phyloP scores from a whole-genome alignment of 2,329 filamentous ascomycete species.

The Botrytis medusae region DNA sequence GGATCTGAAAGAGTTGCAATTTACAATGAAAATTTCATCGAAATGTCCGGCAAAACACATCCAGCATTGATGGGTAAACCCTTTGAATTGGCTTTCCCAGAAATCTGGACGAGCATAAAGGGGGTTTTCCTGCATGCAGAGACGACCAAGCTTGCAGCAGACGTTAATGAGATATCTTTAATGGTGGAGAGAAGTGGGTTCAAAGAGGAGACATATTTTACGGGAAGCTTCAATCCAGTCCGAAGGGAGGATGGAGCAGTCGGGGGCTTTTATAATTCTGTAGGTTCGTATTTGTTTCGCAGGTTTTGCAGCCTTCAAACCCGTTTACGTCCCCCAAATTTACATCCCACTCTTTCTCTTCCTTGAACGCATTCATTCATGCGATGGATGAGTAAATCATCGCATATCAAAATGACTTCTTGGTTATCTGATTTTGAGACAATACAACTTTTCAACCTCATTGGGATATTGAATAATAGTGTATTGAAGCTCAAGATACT shows the following conservation, averaged over 20 bases:
- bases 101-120: slow-evolving; percentile 27
- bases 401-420: background rate
- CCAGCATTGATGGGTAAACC: slow-evolving; percentile 31
- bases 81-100: slow-evolving; percentile 30
- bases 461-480: background rate
- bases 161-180: slow-evolving; percentile 33
- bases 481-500: background rate
- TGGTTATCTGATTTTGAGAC: background rate
- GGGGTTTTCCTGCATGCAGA: slow-evolving; percentile 30
- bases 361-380: background rate
- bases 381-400: background rate
- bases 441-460: background rate
- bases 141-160: slow-evolving; percentile 26
- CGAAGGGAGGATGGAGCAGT: slow-evolving; percentile 30
- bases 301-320: background rate
- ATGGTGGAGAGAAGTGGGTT: slow-evolving; percentile 32
- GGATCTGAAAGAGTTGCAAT: slow-evolving; percentile 32
- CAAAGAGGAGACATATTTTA: slow-evolving; percentile 36
- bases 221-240: slow-evolving; percentile 36
- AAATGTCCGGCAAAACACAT: slow-evolving; percentile 32
- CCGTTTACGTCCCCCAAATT: background rate
- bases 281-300: slow-evolving; percentile 11
- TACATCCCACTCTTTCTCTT: no score
- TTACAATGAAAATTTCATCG: slow-evolving; percentile 35
- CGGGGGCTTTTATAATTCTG: slow-evolving; percentile 33